phyloP scores from a whole-genome alignment of 352 stramenopile genomes.

The Globisporangium lucens region DNA sequence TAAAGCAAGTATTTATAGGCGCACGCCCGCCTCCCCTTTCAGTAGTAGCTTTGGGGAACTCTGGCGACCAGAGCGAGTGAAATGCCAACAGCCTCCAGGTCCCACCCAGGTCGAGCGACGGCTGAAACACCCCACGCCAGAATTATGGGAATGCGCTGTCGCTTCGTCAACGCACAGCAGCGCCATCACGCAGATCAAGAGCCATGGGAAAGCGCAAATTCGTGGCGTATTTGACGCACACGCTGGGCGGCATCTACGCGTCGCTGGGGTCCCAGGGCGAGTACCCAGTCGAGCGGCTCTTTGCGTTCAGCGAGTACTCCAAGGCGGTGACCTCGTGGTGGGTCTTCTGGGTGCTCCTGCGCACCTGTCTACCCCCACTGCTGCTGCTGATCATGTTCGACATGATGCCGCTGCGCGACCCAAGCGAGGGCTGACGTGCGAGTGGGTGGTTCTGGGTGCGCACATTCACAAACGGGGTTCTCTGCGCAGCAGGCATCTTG shows the following conservation, averaged over 20 bases:
- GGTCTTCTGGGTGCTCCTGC: neutral
- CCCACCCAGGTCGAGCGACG: too few relatives aligned
- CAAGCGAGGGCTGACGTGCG: neutral
- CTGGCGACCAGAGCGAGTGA: too few relatives aligned
- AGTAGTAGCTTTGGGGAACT: too few relatives aligned
- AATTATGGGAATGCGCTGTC: too few relatives aligned
- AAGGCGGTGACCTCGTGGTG: neutral
- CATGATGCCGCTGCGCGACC: slow-evolving; percentile 2
- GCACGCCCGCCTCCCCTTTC: too few relatives aligned
- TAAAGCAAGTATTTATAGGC: too few relatives aligned
- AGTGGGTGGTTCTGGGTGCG: neutral
- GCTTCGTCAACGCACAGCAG: too few relatives aligned
- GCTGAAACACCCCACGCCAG: too few relatives aligned
- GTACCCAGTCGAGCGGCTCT: slow-evolving; percentile 7
- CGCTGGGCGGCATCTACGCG: neutral
- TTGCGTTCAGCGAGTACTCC: slow-evolving; percentile 5
- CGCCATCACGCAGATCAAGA: too few relatives aligned
- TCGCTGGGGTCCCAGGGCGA: neutral
- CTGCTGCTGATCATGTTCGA: slow-evolving; percentile 1
- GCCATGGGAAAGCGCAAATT: neutral
- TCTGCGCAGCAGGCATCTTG: neutral
- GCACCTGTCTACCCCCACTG: neutral
- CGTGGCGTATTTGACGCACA: neutral
- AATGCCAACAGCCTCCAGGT: too few relatives aligned
- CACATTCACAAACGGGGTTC: neutral